Base-by-base conservation (phyloP, 2,329 filamentous ascomycete species). In the Colletotrichum caudatum region DNA sequence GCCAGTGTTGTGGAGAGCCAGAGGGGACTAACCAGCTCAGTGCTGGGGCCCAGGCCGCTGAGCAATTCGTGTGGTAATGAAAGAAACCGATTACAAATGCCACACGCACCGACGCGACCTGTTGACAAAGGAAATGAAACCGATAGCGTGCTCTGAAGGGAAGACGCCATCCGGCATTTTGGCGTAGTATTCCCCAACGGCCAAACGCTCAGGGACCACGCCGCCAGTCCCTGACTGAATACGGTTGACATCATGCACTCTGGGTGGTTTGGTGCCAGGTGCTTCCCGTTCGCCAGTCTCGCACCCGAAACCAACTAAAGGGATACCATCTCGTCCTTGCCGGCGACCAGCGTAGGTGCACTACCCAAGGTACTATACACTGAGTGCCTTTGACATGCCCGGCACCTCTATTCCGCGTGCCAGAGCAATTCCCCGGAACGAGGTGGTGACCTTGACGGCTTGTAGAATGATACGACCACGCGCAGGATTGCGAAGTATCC, bases 21-120 rank as follows among this genome's bases (percentile, higher is more conserved):
- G 39, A 16, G 16, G 16, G 41, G 11, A 5, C 4, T 11, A 37
- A 2, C 20, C 9, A 20, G 20, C 37, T 11, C 16, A 14, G 41
- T 58, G 48, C 16, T 37, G 23, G 57, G 64, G 33, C 33, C 51
- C 44, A 4, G 59, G 33, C 69, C 33, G 69, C 69, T 72, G 69
- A 69, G 69, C 48, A 57, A 72, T 64, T 64, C 54, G 65, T 72
- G 56, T 69, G 66, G 66, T 72, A 72, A 69, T 69, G 65, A 64
- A 37, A 26, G 33, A 60, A 60, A n/a, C 16, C 14, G 65, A 64
- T 72, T 72, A 64, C 54, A 65, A 72, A 72, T 54, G 48, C 7
- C 26, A n/a, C 39, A 41, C 23, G 18, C 35, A 12, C 8, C 50
- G 12, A 37, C 33, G 18, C 14, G 44, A 48, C 14, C 29, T 48